phyloP scores from a whole-genome alignment of 129 eudicot species.

The Pseudognaphalium luteoalbum region DNA sequence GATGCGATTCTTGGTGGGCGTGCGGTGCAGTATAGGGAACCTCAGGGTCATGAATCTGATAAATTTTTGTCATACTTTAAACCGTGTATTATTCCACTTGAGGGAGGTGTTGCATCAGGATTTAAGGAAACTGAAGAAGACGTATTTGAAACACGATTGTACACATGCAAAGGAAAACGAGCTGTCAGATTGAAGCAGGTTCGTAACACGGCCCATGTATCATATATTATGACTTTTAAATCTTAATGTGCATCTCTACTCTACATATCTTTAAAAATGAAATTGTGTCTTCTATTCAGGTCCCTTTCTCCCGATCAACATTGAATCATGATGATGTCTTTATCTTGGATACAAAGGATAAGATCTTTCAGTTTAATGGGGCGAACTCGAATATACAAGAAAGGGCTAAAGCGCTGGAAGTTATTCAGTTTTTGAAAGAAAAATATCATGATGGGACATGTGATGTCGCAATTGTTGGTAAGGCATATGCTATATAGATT shows the following conservation, averaged over 20 bases:
- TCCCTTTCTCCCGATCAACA: slow-evolving; percentile 81
- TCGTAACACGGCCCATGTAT: background rate
- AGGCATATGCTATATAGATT: slow-evolving; percentile 24
- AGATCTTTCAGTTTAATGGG: slow-evolving; percentile 88
- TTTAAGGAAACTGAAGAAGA: slow-evolving; percentile 88
- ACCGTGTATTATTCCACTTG: slow-evolving; percentile 95
- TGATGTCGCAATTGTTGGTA: slow-evolving; percentile 94
- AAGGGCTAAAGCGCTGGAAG: slow-evolving; percentile 89
- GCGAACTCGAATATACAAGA: slow-evolving; percentile 89
- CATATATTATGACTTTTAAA: background rate
- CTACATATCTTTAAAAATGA: slow-evolving; percentile 1
- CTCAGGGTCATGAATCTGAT: slow-evolving; percentile 93
- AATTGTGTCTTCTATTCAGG: slow-evolving; percentile 40
- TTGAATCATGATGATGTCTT: slow-evolving; percentile 91
- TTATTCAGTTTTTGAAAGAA: slow-evolving; percentile 80
- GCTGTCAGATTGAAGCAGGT: slow-evolving; percentile 96
- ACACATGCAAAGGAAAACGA: slow-evolving; percentile 90
- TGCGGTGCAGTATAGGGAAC: slow-evolving; percentile 94
- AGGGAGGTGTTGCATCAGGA: slow-evolving; percentile 97
- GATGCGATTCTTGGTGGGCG: slow-evolving; percentile 96
- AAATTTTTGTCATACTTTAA: slow-evolving; percentile 87
- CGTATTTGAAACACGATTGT: slow-evolving; percentile 83
- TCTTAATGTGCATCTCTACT: background rate
- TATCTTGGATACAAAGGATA: slow-evolving; percentile 78
- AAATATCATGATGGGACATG: slow-evolving; percentile 83